phyloP scores from a whole-genome alignment of 75 land plant genomes.

The Selaginella moellendorffii region DNA sequence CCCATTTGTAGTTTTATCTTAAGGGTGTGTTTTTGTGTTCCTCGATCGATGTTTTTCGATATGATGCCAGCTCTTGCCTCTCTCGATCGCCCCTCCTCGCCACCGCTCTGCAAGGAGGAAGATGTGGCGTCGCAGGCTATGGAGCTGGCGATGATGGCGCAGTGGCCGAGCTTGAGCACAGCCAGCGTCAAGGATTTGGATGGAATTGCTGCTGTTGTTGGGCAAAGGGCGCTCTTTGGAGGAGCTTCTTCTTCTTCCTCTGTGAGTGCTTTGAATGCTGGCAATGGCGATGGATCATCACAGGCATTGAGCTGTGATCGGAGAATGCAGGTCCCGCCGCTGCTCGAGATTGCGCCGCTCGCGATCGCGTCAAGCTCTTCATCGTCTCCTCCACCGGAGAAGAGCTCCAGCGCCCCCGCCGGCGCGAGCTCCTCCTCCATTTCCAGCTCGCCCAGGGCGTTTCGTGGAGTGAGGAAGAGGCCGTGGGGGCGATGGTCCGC shows the following conservation, averaged over 20 bases:
- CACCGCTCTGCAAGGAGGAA: too few relatives aligned
- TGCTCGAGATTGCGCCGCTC: neutral
- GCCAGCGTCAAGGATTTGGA: constrained; percentile 11
- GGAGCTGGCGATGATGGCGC: too few relatives aligned
- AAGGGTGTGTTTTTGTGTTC: too few relatives aligned
- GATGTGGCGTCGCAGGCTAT: too few relatives aligned
- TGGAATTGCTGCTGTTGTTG: constrained; percentile 65
- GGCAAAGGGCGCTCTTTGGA: constrained; percentile 38
- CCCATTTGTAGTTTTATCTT: too few relatives aligned
- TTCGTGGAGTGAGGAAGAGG: constrained; percentile 57
- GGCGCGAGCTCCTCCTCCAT: neutral
- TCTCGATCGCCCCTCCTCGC: too few relatives aligned
- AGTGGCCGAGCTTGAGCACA: too few relatives aligned
- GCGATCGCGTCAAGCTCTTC: neutral
- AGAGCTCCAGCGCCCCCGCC: neutral
- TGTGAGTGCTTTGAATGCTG: neutral
- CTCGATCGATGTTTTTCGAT: too few relatives aligned
- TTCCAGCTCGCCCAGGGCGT: constrained; percentile 12
- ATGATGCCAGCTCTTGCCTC: too few relatives aligned
- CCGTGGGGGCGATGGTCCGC: constrained; percentile 87
- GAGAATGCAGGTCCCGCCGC: neutral
- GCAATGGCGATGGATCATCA: neutral
- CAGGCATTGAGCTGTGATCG: neutral
- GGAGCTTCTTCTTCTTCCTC: constrained; percentile 5
- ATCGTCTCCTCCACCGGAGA: neutral